Conservation (phyloP, 345 rosid species). For the Acer negundo region DNA sequence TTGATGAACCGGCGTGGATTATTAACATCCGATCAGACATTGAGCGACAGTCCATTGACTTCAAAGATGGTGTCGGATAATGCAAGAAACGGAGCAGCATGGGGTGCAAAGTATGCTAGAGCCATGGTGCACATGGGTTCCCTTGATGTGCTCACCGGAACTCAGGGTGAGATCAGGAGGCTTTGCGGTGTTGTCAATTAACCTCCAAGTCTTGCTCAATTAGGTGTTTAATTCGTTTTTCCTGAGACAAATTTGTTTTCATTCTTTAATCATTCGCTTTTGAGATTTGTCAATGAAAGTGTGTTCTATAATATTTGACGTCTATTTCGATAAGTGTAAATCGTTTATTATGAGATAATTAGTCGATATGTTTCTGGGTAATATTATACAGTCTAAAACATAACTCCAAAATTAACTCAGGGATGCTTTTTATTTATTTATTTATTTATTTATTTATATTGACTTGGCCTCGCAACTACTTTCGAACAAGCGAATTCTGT, state of each 20-base stretch:
- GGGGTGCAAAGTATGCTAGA: conserved; percentile 35
- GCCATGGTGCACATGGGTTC: conserved; percentile 49
- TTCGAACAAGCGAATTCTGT: background rate
- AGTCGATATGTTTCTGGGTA: background rate
- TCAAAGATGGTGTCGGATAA: conserved; percentile 26
- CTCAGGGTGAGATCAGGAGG: conserved; percentile 42
- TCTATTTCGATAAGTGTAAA: background rate
- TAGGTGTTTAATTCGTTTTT: background rate
- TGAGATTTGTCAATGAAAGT: conserved; percentile 3
- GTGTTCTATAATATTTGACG: background rate
- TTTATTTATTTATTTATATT: too few relatives aligned
- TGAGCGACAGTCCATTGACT: conserved; percentile 32
- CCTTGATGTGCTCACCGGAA: conserved; percentile 36
- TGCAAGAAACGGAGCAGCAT: conserved; percentile 25
- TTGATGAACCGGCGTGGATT: conserved; percentile 32
- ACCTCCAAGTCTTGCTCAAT: background rate
- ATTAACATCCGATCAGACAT: conserved; percentile 41
- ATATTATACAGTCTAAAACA: too few relatives aligned
- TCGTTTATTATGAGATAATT: background rate
- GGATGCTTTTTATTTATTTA: background rate
- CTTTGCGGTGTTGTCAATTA: conserved; percentile 32
- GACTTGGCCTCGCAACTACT: background rate
- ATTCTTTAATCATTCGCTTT: background rate
- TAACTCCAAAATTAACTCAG: too few relatives aligned
- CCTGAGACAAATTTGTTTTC: background rate